phyloP scores from a whole-genome alignment of 768 basidiomycete genomes.

The Boletus pseudo-olivaceus region DNA sequence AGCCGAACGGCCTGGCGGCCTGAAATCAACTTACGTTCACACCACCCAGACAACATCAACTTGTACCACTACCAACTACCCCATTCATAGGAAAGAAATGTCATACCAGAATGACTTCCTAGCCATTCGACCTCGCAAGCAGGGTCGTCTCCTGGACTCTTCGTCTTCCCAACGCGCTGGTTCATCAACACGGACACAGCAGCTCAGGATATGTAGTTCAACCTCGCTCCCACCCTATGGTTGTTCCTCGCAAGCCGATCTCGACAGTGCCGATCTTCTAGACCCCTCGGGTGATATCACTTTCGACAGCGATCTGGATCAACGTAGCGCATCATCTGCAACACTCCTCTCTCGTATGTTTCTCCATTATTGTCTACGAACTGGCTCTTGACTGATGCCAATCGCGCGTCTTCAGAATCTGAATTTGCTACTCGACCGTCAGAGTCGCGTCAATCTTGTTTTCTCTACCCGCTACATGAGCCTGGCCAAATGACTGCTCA shows the following conservation, averaged over 20 bases:
- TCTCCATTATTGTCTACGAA: conserved; percentile 3
- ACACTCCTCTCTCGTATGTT: conserved; percentile 17
- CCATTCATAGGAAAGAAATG: conserved; percentile 14
- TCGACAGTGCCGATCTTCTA: not conserved
- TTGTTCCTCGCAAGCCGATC: not conserved
- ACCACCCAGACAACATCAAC: conserved; percentile 9
- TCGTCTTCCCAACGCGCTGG: conserved; percentile 1
- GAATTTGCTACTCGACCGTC: not conserved
- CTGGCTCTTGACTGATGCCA: conserved; percentile 3
- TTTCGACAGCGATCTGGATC: conserved; percentile 19
- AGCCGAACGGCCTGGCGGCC: conserved; percentile 20
- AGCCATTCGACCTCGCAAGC: conserved; percentile 7
- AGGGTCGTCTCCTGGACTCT: not conserved
- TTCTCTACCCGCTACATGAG: conserved; percentile 14
- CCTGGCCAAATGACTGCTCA: conserved; percentile 27
- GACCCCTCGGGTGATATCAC: conserved; percentile 10
- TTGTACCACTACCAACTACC: conserved; percentile 22
- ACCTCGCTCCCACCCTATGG: conserved; percentile 2
- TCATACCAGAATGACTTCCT: conserved; percentile 12
- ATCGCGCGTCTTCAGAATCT: conserved; percentile 6
- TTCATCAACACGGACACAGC: conserved; percentile 5
- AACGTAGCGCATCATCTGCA: conserved; percentile 18
- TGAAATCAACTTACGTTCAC: conserved; percentile 29
- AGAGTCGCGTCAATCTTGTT: conserved; percentile 9
- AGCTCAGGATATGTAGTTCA: conserved; percentile 13